Conservation (phyloP, 2,329 filamentous ascomycete species). For the Pseudogymnoascus sp. region DNA sequence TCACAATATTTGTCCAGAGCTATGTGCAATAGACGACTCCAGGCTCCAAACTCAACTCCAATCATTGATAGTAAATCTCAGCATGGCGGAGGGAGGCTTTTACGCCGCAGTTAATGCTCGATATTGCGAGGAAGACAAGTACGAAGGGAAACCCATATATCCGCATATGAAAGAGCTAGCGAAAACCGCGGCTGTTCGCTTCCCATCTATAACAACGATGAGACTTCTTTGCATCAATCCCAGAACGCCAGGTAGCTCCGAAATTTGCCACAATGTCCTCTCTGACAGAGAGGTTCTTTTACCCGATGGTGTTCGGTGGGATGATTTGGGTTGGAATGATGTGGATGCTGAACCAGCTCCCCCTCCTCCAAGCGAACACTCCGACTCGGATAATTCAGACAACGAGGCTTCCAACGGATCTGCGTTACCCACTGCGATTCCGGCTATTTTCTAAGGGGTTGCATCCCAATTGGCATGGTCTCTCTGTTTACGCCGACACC, state of each 20-base stretch:
- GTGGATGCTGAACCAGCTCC: background rate
- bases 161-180: background rate
- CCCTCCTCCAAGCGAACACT: background rate
- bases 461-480: background rate
- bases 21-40: background rate
- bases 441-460: background rate
- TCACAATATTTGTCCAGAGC: background rate
- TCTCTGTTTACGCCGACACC: background rate
- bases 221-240: background rate
- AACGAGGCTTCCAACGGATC: background rate
- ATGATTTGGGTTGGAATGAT: slow-evolving; percentile 6
- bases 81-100: background rate
- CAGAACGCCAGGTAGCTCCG: background rate
- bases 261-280: background rate
- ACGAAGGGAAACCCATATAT: background rate
- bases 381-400: background rate
- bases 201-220: background rate
- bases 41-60: background rate
- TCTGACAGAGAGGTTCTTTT: background rate
- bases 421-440: background rate
- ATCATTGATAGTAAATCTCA: background rate
- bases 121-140: background rate
- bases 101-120: background rate
- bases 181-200: background rate
- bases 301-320: background rate